A percentile compares a stretch with the other conserved stretches of the same genome.
Evolutionary conservation across 208 protist species (phyloP).

Genomic region (Crithidia sp.): DNA sequence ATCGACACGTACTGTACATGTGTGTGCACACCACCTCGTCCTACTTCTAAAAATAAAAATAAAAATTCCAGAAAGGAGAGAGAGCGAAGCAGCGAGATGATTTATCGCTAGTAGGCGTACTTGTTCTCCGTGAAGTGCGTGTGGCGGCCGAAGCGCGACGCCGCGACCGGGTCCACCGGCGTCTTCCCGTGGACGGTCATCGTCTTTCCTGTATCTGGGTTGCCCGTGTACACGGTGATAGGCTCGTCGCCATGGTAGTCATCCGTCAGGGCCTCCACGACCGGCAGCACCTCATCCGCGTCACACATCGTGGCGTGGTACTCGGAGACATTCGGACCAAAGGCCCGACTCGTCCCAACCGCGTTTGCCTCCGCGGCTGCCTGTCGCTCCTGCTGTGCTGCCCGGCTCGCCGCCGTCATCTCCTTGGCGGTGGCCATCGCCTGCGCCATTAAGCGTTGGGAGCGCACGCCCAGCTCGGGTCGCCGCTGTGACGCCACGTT

Average conservation of each 20-base stretch:
- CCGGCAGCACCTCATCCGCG: conserved; percentile 51
- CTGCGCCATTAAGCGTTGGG: conserved; percentile 61
- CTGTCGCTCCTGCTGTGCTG: conserved; percentile 18
- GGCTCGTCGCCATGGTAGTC: conserved; percentile 83
- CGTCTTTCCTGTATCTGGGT: conserved; percentile 73
- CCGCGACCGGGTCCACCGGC: conserved; percentile 50
- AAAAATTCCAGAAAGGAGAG: conserved; percentile 15
- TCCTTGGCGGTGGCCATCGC: conserved; percentile 54
- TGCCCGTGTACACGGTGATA: conserved; percentile 89
- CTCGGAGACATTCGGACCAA: conserved; percentile 36
- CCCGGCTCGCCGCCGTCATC: conserved; percentile 39
- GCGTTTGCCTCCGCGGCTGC: conserved; percentile 15
- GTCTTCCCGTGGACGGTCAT: conserved; percentile 92
- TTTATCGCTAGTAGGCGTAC: conserved; percentile 43
- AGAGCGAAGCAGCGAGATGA: background rate
- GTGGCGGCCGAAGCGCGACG: conserved; percentile 78
- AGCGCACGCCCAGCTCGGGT: conserved; percentile 73
- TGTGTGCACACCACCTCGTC: no score
- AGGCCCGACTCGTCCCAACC: conserved; percentile 17
- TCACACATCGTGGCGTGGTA: conserved; percentile 58
- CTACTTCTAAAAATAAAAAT: background rate
- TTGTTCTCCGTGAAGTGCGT: conserved; percentile 87
- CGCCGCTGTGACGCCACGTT: conserved; percentile 58
- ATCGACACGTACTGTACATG: no score
- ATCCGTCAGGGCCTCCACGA: conserved; percentile 58